phyloP scores from a whole-genome alignment of 495 filamentous ascomycete species.

The Aspergillus conjunctus region DNA sequence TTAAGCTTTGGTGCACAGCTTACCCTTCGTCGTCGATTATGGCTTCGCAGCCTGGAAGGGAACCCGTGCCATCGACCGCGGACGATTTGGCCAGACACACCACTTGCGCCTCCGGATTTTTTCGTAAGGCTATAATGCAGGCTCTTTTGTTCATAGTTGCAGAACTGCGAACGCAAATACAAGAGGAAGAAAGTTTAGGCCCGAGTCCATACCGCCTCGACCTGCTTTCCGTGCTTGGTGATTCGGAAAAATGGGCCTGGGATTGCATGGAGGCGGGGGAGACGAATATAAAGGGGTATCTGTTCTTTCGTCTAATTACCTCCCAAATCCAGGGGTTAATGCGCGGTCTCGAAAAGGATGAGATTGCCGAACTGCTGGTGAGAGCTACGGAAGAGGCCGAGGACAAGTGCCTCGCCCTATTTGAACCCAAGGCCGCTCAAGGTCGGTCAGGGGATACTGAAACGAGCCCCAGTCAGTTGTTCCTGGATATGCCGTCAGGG shows the following conservation, averaged over 20 bases:
- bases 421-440: slow-evolving; percentile 26
- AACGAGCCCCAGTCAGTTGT: background rate
- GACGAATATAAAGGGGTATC: slow-evolving; percentile 59
- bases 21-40: slow-evolving; percentile 38
- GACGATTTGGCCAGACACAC: slow-evolving; percentile 47
- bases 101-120: slow-evolving; percentile 49
- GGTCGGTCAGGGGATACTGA: background rate
- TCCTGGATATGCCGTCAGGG: background rate
- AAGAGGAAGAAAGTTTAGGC: slow-evolving; percentile 52
- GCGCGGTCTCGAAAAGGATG: slow-evolving; percentile 35
- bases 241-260: slow-evolving; percentile 48
- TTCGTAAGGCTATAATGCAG: slow-evolving; percentile 45
- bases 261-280: slow-evolving; percentile 50
- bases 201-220: slow-evolving; percentile 48
- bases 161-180: slow-evolving; percentile 52
- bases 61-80: slow-evolving; percentile 21
- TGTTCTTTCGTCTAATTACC: slow-evolving; percentile 43
- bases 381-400: slow-evolving; percentile 42
- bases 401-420: slow-evolving; percentile 35
- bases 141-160: slow-evolving; percentile 44
- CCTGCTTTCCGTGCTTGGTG: slow-evolving; percentile 47
- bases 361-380: slow-evolving; percentile 33
- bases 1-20: slow-evolving; percentile 50
- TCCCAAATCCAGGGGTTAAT: slow-evolving; percentile 50
- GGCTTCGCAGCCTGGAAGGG: slow-evolving; percentile 15